Base-by-base conservation (phyloP, 805 yeast species). In the Candida adriatica region DNA sequence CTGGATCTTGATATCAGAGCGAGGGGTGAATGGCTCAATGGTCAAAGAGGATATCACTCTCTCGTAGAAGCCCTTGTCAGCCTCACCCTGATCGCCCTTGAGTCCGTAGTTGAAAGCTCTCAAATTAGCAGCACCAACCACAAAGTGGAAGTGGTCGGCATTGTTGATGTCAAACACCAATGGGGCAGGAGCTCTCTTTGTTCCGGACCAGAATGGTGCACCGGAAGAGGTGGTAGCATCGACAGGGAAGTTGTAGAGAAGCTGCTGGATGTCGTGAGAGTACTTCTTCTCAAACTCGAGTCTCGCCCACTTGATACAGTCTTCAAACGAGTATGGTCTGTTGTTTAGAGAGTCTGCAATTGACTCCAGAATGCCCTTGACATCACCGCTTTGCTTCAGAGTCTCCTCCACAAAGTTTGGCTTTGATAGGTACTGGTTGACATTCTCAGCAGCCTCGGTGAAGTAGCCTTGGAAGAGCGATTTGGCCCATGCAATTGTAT, bases 401-500 rank as follows among this genome's bases (percentile, higher is more conserved):
- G 94, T 81, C 41, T 79, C 76, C 62, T 90, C 96, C 27, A 90
- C 90, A 58, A 79, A 92, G 61, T 87, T 80, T 39, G 96, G 92
- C 61, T 92, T 96, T 20, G 88, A 68, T 54, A 92, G 64, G 60
- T 87, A 92, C 53, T 85, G 61, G 58, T 92, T 92, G 34, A 88
- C 97, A 49, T 86, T 86, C 58, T 85, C 95, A 13, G 95, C 88
- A n/a, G 86, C 70, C 39, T 90, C 96, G 22, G 76, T 67, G 58
- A 92, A 92, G 52, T 76, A 86, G 14, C 92, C 95, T 66, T 83
- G 92, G 70, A 92, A 92, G 53, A 86, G 68, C 13, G 87, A 78
- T 63, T 94, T 94, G 11, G 97, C 95, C 99, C 99, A 92, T 6
- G 98, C 97, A 62, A 92, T 92, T 1, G 99, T 92, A 55, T 92